Evolutionary conservation across 257 asterid species (phyloP), one percentile per base, ranked within the genome.

Genomic region (Solanum appendiculatum): DNA sequence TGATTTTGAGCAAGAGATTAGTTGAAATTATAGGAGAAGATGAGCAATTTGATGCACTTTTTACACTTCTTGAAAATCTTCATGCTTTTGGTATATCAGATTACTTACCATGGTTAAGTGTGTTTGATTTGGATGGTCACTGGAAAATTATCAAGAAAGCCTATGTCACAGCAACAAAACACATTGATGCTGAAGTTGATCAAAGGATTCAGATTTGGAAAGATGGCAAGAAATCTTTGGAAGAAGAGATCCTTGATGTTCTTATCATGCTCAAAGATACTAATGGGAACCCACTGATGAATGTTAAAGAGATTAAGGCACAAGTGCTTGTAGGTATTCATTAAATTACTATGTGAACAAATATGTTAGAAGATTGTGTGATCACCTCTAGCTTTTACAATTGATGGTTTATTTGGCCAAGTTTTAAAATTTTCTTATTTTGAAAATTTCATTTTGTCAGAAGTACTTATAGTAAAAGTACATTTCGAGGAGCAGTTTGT

Each of bases 181-280:
- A 48, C 72, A 9, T 15, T 14, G 33, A 86, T 51, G 11, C 0
- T 34, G 48, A 69, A 31, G 21, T 86, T 70, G 87, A 85, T 1
- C 20, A 70, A 25, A 70, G 29, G 73, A 70, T 70, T 33, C 68
- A 68, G 9, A 33, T 46, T 16, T 48, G 83, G 73, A 70, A 70
- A 10, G 54, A 70, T 44, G 56, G 72, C 0, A 42, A 48, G 18
- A 85, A 54, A 85, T 3, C 7, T 69, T n/a, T 27, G 27, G 25
- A 69, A 70, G 27, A 86, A 13, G 87, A 86, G 66, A 86, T 86
- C 13, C 56, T 86, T 34, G 84, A 86, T 48, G 87, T 86, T 20
- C 51, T 48, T 25, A 48, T 70, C 82, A 48, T 14, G n/a, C 70
- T 86, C 25, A 86, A 44, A 21, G 56, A 86, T 70, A 5, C 20